Percentiles rank a stretch among this genome's conserved stretches.
These are phyloP conservation scores for Aureobasidium namibiae DNA, from an alignment of 2,329 filamentous ascomycete genomes.

Conservation along the genomic window DNA sequence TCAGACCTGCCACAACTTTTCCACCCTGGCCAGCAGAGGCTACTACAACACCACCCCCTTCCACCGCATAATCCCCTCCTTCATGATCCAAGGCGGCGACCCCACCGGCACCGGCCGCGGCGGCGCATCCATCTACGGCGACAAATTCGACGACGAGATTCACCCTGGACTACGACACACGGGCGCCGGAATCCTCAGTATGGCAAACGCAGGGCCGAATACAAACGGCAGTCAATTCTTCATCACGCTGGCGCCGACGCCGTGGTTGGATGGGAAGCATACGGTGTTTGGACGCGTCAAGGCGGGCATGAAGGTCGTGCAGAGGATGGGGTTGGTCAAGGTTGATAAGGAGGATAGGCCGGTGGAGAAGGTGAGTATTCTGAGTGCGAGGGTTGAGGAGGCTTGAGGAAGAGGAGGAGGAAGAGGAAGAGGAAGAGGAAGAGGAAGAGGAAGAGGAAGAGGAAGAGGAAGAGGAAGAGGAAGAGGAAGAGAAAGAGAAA, in stretches of 20 bases:
- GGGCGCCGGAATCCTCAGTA: constrained; percentile 84
- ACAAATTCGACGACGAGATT: constrained; percentile 93
- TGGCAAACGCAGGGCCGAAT: constrained; percentile 90
- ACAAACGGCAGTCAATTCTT: constrained; percentile 97
- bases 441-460: no score
- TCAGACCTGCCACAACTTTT: constrained; percentile 56
- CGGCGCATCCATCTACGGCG: constrained; percentile 81
- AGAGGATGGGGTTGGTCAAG: constrained; percentile 80
- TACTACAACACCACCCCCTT: constrained; percentile 85
- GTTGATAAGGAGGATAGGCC: constrained; percentile 76
- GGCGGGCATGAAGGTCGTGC: constrained; percentile 71
- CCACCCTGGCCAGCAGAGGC: constrained; percentile 65
- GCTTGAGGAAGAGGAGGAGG: no score
- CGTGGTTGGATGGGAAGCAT: constrained; percentile 95
- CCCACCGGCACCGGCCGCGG: constrained; percentile 89
- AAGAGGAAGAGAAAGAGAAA: no score
- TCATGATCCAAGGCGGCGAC: constrained; percentile 91
- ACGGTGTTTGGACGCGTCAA: constrained; percentile 92
- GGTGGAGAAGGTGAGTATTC: constrained; percentile 71
- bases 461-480: no score
- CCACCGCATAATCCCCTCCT: constrained; percentile 90
- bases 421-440: no score
- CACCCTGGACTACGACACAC: constrained; percentile 72
- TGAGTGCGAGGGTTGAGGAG: constrained; percentile 58
- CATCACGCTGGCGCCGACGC: constrained; percentile 85